These are phyloP conservation scores for Paraurostyla sp. DNA, from an alignment of 73 alveolate species.

Conservation along the genomic window DNA sequence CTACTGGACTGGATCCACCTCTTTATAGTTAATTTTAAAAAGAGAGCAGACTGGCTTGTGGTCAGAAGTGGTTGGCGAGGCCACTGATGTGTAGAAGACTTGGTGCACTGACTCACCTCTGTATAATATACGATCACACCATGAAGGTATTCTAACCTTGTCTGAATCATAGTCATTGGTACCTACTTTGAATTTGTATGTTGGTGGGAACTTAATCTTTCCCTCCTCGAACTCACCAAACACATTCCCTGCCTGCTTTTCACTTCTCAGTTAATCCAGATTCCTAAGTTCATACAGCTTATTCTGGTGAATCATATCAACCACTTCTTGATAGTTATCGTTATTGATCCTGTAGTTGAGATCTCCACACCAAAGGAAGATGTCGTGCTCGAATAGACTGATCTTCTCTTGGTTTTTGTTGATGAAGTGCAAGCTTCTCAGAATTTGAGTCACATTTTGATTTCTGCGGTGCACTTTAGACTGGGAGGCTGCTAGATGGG, in stretches of 20 bases:
- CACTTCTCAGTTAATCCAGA: constrained; percentile 78
- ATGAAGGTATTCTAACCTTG: constrained; percentile 86
- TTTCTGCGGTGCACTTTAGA: constrained; percentile 48
- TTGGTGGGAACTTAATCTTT: constrained; percentile 86
- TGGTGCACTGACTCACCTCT: constrained; percentile 73
- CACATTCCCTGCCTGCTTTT: constrained; percentile 73
- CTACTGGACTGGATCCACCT: constrained; percentile 34
- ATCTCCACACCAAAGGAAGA: constrained; percentile 74
- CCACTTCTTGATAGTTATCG: constrained; percentile 47
- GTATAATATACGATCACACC: constrained; percentile 92
- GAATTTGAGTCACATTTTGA: constrained; percentile 30
- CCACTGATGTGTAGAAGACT: constrained; percentile 77
- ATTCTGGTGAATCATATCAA: constrained; percentile 53
- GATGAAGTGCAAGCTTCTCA: constrained; percentile 29
- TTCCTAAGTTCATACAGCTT: constrained; percentile 65
- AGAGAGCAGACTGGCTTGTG: constrained; percentile 88
- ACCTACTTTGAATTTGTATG: constrained; percentile 81
- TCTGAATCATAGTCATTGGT: constrained; percentile 77
- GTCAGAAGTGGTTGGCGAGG: constrained; percentile 78
- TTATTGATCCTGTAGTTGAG: constrained; percentile 68
- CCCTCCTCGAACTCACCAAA: constrained; percentile 83
- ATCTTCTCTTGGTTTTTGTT: background rate
- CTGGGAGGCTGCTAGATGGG: constrained; percentile 68
- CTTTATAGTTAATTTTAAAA: constrained; percentile 21
- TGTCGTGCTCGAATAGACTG: constrained; percentile 68